Evolutionary conservation across 116 monocot species (phyloP).

Genomic region (Papilionanthe hybrid): DNA sequence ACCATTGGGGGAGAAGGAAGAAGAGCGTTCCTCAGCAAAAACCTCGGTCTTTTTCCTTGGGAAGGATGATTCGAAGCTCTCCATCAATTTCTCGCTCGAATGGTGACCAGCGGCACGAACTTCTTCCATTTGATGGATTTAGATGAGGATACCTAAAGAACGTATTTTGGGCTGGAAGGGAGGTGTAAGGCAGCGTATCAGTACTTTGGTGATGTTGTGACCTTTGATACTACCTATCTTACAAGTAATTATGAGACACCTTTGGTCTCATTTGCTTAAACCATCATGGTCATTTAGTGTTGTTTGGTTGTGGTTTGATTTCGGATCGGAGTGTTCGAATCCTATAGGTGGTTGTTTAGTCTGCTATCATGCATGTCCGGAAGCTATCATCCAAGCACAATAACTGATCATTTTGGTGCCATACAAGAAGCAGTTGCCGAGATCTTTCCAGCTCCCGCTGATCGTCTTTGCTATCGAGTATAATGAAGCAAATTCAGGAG

Average conservation of each 20-base stretch:
- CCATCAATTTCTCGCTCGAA: constrained; percentile 20
- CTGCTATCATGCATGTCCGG: constrained; percentile 31
- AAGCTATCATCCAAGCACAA: constrained; percentile 34
- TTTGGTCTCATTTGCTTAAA: constrained; percentile 32
- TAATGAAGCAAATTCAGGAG: constrained; percentile 32
- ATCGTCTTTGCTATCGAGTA: constrained; percentile 32
- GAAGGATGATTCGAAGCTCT: constrained; percentile 22
- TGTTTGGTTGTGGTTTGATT: constrained; percentile 35
- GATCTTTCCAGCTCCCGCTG: constrained; percentile 27
- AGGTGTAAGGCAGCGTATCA: constrained; percentile 33
- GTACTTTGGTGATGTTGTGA: constrained; percentile 38
- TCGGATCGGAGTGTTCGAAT: constrained; percentile 15
- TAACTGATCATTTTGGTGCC: constrained; percentile 31
- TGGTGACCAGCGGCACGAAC: constrained; percentile 19
- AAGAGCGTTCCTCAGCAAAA: constrained; percentile 14
- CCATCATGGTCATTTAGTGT: constrained; percentile 39
- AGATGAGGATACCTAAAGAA: constrained; percentile 20
- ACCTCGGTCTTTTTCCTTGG: constrained; percentile 7
- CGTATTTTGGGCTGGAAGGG: constrained; percentile 37
- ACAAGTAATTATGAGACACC: constrained; percentile 27
- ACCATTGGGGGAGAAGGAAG: constrained; percentile 21
- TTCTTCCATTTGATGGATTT: constrained; percentile 37
- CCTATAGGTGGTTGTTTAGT: constrained; percentile 36
- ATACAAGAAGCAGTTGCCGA: constrained; percentile 33
- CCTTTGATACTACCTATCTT: constrained; percentile 29